phyloP scores from a whole-genome alignment of 164 flowering plant species.

The Umbilicus rupestris region DNA sequence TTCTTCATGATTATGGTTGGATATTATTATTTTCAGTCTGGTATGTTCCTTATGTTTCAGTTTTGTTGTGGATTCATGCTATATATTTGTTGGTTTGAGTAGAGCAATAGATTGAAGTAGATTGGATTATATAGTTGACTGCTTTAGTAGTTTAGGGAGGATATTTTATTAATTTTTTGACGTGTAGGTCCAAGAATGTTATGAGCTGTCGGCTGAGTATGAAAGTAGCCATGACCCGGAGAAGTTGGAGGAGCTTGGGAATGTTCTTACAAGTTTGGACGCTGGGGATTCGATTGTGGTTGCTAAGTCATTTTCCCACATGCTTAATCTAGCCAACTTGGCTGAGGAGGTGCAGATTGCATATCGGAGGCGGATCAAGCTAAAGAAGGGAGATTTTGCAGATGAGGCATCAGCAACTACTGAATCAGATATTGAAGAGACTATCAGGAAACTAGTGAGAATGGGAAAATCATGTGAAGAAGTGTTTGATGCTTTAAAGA shows the following conservation, averaged over 20 bases:
- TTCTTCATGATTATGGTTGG: too few relatives aligned
- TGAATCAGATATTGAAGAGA: conserved; percentile 97
- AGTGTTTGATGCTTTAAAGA: conserved; percentile 91
- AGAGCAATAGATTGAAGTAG: background rate
- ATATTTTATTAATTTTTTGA: background rate
- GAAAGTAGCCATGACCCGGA: conserved; percentile 74
- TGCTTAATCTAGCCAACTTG: conserved; percentile 99
- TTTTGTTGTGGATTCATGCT: too few relatives aligned
- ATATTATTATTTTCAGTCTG: too few relatives aligned
- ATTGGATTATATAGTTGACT: background rate
- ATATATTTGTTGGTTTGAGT: too few relatives aligned
- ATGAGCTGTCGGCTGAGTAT: conserved; percentile 95
- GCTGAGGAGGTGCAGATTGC: conserved; percentile 99
- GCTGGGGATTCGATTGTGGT: conserved; percentile 98
- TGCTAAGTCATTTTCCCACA: conserved; percentile 90
- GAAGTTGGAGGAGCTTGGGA: conserved; percentile 94
- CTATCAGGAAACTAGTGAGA: conserved; percentile 80
- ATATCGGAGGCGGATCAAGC: conserved; percentile 62
- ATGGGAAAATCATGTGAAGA: conserved; percentile 86
- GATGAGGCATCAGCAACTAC: conserved; percentile 94
- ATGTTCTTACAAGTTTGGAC: conserved; percentile 79
- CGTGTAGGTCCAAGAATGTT: conserved; percentile 88
- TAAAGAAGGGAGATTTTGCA: conserved; percentile 80
- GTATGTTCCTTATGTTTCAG: too few relatives aligned
- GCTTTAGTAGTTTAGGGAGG: background rate